These are phyloP conservation scores for Chaetomiaceae sp. DNA, from an alignment of 2,329 filamentous ascomycete species.

Conservation along the genomic window DNA sequence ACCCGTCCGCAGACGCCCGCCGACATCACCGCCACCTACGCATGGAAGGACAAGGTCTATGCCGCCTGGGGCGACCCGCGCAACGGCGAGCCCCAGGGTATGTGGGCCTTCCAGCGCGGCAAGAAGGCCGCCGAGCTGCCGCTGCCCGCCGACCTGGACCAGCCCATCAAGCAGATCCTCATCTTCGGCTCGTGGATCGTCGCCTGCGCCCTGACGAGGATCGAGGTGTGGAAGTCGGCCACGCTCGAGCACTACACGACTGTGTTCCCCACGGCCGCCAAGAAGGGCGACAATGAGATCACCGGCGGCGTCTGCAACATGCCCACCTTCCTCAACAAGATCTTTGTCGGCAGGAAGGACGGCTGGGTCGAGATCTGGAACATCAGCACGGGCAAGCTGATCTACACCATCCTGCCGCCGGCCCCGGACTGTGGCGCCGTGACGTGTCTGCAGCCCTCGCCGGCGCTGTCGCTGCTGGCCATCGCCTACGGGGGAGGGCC, in stretches of 20 bases:
- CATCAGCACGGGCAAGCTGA: slow-evolving; percentile 80
- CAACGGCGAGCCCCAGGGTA: slow-evolving; percentile 53
- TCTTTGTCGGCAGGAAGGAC: slow-evolving; percentile 82
- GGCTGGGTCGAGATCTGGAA: slow-evolving; percentile 98
- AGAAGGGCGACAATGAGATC: slow-evolving; percentile 60
- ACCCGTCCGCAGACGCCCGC: slow-evolving; percentile 84
- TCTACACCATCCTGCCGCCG: slow-evolving; percentile 83
- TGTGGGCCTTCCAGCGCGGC: slow-evolving; percentile 91
- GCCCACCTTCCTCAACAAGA: slow-evolving; percentile 94
- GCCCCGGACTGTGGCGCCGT: slow-evolving; percentile 69
- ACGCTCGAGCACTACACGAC: slow-evolving; percentile 89
- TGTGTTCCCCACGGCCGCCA: slow-evolving; percentile 55
- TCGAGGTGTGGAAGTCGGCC: slow-evolving; percentile 85
- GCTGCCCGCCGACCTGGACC: slow-evolving; percentile 57
- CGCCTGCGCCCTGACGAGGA: slow-evolving; percentile 65
- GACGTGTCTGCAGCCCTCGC: slow-evolving; percentile 80
- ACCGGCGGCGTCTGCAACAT: slow-evolving; percentile 78
- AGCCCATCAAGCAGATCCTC: slow-evolving; percentile 72
- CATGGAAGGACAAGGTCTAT: slow-evolving; percentile 82
- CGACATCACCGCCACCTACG: slow-evolving; percentile 77
- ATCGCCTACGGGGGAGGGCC: slow-evolving; percentile 80
- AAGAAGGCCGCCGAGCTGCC: slow-evolving; percentile 75
- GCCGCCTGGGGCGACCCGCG: slow-evolving; percentile 77
- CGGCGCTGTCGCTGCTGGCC: slow-evolving; percentile 78
- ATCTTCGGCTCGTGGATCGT: slow-evolving; percentile 91